These are phyloP conservation scores for Sclerotiophoma versabilis DNA, from an alignment of 2,329 filamentous ascomycete species.

Conservation along the genomic window DNA sequence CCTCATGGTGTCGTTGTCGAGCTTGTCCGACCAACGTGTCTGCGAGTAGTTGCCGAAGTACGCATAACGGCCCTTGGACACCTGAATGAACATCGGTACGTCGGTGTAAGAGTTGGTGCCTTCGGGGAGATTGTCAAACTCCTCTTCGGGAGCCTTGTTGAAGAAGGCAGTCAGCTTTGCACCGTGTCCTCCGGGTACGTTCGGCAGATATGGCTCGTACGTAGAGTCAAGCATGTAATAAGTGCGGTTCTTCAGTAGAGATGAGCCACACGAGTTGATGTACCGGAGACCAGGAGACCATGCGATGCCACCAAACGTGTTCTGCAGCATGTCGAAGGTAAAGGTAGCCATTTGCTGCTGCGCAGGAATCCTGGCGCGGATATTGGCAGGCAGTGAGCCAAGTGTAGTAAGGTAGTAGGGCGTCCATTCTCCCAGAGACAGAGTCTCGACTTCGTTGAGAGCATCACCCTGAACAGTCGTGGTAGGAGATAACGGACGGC, in stretches of 20 bases:
- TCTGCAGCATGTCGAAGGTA: constrained; percentile 47
- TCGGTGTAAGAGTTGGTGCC: constrained; percentile 42
- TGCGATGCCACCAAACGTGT: constrained; percentile 45
- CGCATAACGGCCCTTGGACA: constrained; percentile 38
- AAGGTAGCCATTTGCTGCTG: constrained; percentile 44
- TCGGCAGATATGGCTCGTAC: constrained; percentile 53
- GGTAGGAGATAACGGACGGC: constrained; percentile 20
- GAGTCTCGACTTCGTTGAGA: constrained; percentile 3
- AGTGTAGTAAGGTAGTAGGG: constrained; percentile 49
- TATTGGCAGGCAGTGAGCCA: constrained; percentile 16
- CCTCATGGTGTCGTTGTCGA: constrained; percentile 52
- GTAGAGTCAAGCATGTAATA: constrained; percentile 53
- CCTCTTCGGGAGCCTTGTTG: constrained; percentile 47
- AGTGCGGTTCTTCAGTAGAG: constrained; percentile 42
- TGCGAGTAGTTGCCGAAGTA: constrained; percentile 58
- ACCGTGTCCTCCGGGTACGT: constrained; percentile 51
- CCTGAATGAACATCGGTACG: constrained; percentile 53
- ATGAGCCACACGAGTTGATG: constrained; percentile 29
- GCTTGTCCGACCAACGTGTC: constrained; percentile 53
- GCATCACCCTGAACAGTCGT: constrained; percentile 8
- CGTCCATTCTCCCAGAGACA: constrained; percentile 43
- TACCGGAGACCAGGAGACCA: constrained; percentile 54
- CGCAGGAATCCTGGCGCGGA: constrained; percentile 29
- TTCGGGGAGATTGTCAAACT: constrained; percentile 30
- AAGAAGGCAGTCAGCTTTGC: constrained; percentile 57